phyloP scores from a whole-genome alignment of 352 stramenopile genomes.

The Pythium rhizo-oryzae region DNA sequence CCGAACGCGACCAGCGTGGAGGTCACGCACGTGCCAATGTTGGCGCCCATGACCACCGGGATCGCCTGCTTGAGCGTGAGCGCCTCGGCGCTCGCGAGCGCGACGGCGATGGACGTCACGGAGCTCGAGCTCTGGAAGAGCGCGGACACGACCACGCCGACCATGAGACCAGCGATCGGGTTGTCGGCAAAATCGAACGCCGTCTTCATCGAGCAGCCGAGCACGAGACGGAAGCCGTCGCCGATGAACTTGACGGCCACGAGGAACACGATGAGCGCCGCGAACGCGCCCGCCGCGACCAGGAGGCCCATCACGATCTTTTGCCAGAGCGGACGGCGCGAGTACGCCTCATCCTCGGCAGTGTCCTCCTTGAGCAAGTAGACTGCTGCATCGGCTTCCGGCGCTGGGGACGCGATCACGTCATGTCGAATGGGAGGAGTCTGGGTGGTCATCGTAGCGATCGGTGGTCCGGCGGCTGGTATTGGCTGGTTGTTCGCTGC shows the following conservation, averaged over 20 bases:
- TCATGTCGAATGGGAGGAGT: too few species aligned
- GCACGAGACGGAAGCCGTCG: slow-evolving; percentile 38
- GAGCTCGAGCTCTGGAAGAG: slow-evolving; percentile 49
- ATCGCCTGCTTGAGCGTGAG: slow-evolving; percentile 61
- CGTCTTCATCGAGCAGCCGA: slow-evolving; percentile 35
- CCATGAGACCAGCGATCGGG: slow-evolving; percentile 45
- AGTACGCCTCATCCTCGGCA: too few species aligned
- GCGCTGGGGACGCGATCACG: too few species aligned
- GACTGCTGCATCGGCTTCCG: too few species aligned
- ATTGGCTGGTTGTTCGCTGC: too few species aligned
- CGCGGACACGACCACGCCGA: slow-evolving; percentile 45
- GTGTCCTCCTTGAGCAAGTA: too few species aligned
- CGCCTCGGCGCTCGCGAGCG: slow-evolving; percentile 38
- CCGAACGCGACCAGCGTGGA: slow-evolving; percentile 79
- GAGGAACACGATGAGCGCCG: slow-evolving; percentile 49
- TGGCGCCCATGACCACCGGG: slow-evolving; percentile 84
- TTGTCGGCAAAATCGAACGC: slow-evolving; percentile 42
- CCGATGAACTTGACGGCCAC: slow-evolving; percentile 44
- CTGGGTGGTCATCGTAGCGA: too few species aligned
- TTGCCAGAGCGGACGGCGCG: too few species aligned
- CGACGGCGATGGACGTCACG: slow-evolving; percentile 53
- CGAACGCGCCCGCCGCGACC: slow-evolving; percentile 15
- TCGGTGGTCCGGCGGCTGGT: too few species aligned
- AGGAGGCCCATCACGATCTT: too few species aligned
- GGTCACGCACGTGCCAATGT: slow-evolving; percentile 75